Percentiles rank a stretch among this genome's conserved stretches.
Conservation (phyloP, 306 rosid genomes). For the Cicer pinnatifidum region DNA sequence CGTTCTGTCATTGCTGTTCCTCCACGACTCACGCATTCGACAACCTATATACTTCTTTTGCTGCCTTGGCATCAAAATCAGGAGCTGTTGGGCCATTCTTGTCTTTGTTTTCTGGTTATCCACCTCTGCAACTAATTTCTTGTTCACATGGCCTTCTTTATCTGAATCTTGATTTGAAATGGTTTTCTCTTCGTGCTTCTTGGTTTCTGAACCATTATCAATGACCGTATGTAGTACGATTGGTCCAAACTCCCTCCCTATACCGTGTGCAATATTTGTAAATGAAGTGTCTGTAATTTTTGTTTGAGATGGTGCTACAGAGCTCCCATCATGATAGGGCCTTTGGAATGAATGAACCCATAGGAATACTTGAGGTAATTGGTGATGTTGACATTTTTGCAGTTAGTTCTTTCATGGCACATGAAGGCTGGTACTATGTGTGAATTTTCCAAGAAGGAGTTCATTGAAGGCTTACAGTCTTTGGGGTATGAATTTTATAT, state of each 20-base stretch:
- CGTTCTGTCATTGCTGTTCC: no score
- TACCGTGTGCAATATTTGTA: constrained; percentile 10
- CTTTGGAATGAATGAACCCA: neutral
- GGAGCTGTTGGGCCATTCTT: no score
- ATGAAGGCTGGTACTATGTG: constrained; percentile 99
- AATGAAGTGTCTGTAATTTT: neutral
- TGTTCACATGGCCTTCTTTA: no score
- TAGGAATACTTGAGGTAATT: constrained; percentile 24
- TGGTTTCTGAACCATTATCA: no score
- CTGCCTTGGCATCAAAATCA: no score
- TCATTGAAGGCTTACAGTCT: constrained; percentile 82
- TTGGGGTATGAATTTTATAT: constrained; percentile 65
- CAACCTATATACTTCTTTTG: no score
- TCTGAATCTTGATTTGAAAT: no score
- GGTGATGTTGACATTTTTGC: constrained; percentile 50
- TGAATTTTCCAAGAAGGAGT: constrained; percentile 97
- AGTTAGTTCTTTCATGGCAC: constrained; percentile 99
- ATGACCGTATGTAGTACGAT: no score
- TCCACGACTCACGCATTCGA: no score
- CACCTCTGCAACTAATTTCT: no score
- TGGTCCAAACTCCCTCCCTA: neutral
- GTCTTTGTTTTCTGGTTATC: no score
- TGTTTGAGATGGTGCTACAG: neutral
- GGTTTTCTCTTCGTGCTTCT: no score
- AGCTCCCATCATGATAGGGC: neutral